Conservation (phyloP, 208 protist genomes). For the Acanthamoeba healyi region DNA sequence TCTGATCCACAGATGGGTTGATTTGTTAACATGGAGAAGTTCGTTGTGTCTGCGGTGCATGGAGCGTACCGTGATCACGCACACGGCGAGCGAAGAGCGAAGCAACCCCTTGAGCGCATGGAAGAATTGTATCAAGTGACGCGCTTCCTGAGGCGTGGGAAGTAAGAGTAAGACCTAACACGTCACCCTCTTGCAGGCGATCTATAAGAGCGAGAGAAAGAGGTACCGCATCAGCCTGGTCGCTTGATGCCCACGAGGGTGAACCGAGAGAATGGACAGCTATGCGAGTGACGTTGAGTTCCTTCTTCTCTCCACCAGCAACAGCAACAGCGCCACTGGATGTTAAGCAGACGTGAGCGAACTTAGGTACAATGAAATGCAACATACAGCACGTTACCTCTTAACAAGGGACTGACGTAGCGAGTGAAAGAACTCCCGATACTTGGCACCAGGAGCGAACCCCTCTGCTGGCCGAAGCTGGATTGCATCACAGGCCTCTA, state of each 20-base stretch:
- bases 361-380: neutral
- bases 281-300: conserved; percentile 53
- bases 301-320: conserved; percentile 43
- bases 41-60: too few species aligned
- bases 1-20: too few species aligned
- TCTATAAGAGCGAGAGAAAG: neutral
- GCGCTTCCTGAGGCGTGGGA: conserved; percentile 17
- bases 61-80: conserved; percentile 77
- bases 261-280: conserved; percentile 45
- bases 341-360: too few species aligned
- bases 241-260: neutral
- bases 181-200: too few species aligned
- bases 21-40: too few species aligned
- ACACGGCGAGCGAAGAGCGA: conserved; percentile 74
- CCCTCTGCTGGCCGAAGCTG: neutral
- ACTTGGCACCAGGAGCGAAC: conserved; percentile 17
- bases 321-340: neutral
- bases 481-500: neutral
- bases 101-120: conserved; percentile 79
- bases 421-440: neutral
- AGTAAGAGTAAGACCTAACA: too few species aligned
- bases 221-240: neutral
- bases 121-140: conserved; percentile 76
- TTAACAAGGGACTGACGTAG: neutral
- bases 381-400: neutral